phyloP scores from a whole-genome alignment of 1,139 yeast species.

The Arxiozyma heterogenica region DNA sequence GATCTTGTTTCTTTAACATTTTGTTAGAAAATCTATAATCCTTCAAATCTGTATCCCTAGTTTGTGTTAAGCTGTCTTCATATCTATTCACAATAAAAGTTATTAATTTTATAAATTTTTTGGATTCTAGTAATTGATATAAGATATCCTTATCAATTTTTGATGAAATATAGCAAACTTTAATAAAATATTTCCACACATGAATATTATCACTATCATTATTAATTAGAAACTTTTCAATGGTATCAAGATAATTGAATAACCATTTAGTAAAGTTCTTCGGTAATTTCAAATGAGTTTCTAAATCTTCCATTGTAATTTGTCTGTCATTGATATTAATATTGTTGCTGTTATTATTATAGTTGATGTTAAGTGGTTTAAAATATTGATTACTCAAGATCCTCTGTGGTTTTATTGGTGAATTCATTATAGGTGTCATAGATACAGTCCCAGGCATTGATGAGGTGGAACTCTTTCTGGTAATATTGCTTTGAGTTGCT shows the following conservation, averaged over 20 bases:
- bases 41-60: not conserved
- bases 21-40: not conserved
- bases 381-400: slow-evolving; percentile 2
- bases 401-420: slow-evolving; percentile 7
- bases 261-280: slow-evolving; percentile 20
- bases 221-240: not conserved
- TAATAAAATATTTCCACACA: slow-evolving; percentile 23
- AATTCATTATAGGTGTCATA: slow-evolving; percentile 10
- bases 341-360: not conserved
- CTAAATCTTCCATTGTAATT: not conserved
- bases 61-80: not conserved
- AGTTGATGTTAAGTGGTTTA: not conserved
- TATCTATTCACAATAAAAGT: slow-evolving; percentile 1
- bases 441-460: slow-evolving; percentile 10
- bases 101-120: slow-evolving; percentile 4
- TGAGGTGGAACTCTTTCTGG: slow-evolving; percentile 2
- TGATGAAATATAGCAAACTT: slow-evolving; percentile 10
- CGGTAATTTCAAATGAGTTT: slow-evolving; percentile 9
- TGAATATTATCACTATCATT: slow-evolving; percentile 10
- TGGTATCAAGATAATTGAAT: slow-evolving; percentile 9
- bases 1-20: not conserved
- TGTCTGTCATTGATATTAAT: not conserved
- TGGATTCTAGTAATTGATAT: not conserved
- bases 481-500: not conserved
- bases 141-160: slow-evolving; percentile 5